Evolutionary conservation across 768 basidiomycete genomes (phyloP), one percentile per base, ranked within the genome.

Genomic region (Wakefieldia striispora): DNA sequence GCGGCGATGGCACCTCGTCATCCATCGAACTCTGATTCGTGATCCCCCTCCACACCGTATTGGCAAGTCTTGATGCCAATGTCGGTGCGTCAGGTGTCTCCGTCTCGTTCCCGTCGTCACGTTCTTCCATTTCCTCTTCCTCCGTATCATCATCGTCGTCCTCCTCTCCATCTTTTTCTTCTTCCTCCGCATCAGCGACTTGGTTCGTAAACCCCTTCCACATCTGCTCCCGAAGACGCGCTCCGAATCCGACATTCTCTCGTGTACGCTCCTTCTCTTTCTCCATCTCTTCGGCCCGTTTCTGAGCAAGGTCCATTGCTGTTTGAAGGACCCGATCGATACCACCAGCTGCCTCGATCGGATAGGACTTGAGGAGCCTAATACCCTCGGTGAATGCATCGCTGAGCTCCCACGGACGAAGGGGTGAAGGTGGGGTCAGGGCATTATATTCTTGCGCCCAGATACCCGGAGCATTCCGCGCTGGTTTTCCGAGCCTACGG

Each of bases 11-110:
- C 3, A 57, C n/a, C 16, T 83, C 77, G 10, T 70, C 69, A n/a
- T 85, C 85, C 85, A 86, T 85, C 3, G 84, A 79, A 50, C 76
- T 78, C 63, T 84, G 83, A 57, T 88, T 89, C 3, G 85, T 87
- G 56, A 89, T 81, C 4, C 87, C 88, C 61, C 78, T 76, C 87
- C 86, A 89, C 19, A 88, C 76, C n/a, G 78, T 80, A 49, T 70
- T 79, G 9, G 84, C 80, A 13, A 87, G 61, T 29, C 79, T 74
- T 36, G 80, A 73, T 6, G 78, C 76, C 44, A 83, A 52, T 12
- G 76, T 73, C 19, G 72, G 54, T 6, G 47, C 56, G 44, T 52
- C 55, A 45, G 63, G 67, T 0, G 69, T 73, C 61, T 79, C 76
- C 5, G 77, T 78, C 45, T 76, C 72, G 47, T 75, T 72, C 16